Conservation (phyloP, 1,284 basidiomycete species). For the Boletus semigastroideus region DNA sequence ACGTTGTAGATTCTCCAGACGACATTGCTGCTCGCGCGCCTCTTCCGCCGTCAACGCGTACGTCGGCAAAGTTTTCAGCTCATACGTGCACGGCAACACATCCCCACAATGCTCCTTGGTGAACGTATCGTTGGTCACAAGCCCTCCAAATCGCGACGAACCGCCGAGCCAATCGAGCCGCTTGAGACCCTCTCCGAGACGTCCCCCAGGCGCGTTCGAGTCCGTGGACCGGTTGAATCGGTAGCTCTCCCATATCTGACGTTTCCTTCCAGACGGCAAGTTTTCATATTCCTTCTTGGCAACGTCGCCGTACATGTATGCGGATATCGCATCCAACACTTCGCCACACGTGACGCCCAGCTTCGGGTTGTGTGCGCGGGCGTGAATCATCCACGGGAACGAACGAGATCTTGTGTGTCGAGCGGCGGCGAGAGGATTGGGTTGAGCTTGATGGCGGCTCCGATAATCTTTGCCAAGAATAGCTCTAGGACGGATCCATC, state of each 20-base stretch:
- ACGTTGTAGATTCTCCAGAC: conserved; percentile 26
- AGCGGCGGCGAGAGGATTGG: conserved; percentile 55
- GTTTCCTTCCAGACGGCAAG: conserved; percentile 36
- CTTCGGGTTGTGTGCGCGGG: conserved; percentile 46
- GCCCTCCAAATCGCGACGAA: conserved; percentile 59
- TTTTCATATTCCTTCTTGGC: conserved; percentile 50
- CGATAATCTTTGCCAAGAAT: conserved; percentile 50
- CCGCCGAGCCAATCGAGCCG: conserved; percentile 62
- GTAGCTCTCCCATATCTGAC: conserved; percentile 50
- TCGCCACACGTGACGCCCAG: conserved; percentile 73
- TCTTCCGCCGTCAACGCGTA: conserved; percentile 53
- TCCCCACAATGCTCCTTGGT: conserved; percentile 47
- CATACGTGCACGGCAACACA: conserved; percentile 57
- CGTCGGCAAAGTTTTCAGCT: conserved; percentile 50
- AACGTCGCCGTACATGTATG: conserved; percentile 50
- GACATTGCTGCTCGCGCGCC: conserved; percentile 42
- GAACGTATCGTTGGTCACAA: conserved; percentile 45
- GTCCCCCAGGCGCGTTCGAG: conserved; percentile 63
- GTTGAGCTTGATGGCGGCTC: conserved; percentile 52
- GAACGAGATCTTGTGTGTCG: conserved; percentile 45
- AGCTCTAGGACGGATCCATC: conserved; percentile 74
- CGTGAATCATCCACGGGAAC: conserved; percentile 60
- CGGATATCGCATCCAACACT: conserved; percentile 57
- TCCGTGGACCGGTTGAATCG: conserved; percentile 62
- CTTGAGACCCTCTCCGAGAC: conserved; percentile 57